These are phyloP conservation scores for Arxiozyma slooffiae DNA, from an alignment of 1,139 yeast genomes.

Conservation along the genomic window DNA sequence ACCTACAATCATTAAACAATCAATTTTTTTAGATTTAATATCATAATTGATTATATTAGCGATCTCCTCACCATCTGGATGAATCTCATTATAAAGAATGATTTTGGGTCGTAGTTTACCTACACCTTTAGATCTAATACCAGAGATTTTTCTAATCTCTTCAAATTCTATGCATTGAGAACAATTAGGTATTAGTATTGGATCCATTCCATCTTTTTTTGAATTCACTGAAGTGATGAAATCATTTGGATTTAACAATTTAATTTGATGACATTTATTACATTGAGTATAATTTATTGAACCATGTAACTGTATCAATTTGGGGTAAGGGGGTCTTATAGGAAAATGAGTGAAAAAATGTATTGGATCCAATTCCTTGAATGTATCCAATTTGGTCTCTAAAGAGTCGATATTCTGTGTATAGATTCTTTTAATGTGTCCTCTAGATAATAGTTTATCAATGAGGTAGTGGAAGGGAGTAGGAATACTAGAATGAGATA, in stretches of 20 bases:
- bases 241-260: constrained; percentile 35
- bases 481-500: constrained; percentile 52
- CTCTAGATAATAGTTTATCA: constrained; percentile 48
- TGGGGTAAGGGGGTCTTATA: constrained; percentile 38
- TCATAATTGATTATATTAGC: constrained; percentile 66
- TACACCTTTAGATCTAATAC: constrained; percentile 64
- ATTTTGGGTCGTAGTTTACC: constrained; percentile 76
- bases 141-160: constrained; percentile 42
- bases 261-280: constrained; percentile 55
- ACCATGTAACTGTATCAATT: constrained; percentile 70
- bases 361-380: constrained; percentile 36
- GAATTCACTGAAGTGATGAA: constrained; percentile 19
- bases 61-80: constrained; percentile 77
- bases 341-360: constrained; percentile 30
- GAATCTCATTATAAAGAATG: constrained; percentile 76
- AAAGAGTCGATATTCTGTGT: constrained; percentile 59
- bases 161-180: constrained; percentile 50
- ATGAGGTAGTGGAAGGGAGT: constrained; percentile 65
- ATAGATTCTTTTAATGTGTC: constrained; percentile 60
- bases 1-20: constrained; percentile 73
- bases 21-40: constrained; percentile 50
- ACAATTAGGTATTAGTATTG: constrained; percentile 38
- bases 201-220: constrained; percentile 10
- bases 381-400: constrained; percentile 34
- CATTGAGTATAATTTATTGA: constrained; percentile 36